These are phyloP conservation scores for Inga laurina DNA, from an alignment of 306 rosid species.

Conservation along the genomic window DNA sequence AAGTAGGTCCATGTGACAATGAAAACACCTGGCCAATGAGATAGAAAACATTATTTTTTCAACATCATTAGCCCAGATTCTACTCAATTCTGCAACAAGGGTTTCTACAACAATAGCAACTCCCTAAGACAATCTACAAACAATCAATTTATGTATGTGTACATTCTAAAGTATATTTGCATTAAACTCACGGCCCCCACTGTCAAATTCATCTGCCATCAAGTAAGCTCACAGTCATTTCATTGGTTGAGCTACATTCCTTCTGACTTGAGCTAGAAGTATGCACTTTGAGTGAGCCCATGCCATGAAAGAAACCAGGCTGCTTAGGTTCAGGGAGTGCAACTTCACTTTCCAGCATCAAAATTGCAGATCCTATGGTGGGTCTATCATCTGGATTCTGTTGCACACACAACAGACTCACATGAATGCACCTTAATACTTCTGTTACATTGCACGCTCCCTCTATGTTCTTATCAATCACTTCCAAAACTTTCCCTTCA, in stretches of 20 bases:
- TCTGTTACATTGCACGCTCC: slow-evolving; percentile 10
- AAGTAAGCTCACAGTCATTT: background rate
- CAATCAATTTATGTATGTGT: background rate
- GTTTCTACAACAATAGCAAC: background rate
- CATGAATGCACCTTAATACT: slow-evolving; percentile 40
- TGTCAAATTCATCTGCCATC: background rate
- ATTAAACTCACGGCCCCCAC: background rate
- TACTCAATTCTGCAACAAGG: too few relatives aligned
- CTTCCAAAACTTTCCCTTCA: slow-evolving; percentile 35
- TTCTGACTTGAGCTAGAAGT: slow-evolving; percentile 23
- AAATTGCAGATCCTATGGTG: slow-evolving; percentile 17
- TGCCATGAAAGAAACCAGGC: slow-evolving; percentile 35
- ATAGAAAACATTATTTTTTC: background rate
- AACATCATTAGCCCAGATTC: background rate
- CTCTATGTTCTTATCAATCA: slow-evolving; percentile 29
- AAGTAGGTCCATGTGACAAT: too few relatives aligned
- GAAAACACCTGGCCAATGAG: too few relatives aligned
- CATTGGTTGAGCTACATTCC: slow-evolving; percentile 30
- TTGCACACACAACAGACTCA: slow-evolving; percentile 47
- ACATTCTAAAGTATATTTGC: background rate
- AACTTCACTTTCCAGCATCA: slow-evolving; percentile 37
- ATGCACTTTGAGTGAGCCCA: background rate
- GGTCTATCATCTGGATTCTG: slow-evolving; percentile 28
- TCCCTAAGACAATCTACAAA: background rate
- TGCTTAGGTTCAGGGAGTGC: slow-evolving; percentile 38